phyloP scores from a whole-genome alignment of 148 eudicot genomes.

The Polygonum maritimum region DNA sequence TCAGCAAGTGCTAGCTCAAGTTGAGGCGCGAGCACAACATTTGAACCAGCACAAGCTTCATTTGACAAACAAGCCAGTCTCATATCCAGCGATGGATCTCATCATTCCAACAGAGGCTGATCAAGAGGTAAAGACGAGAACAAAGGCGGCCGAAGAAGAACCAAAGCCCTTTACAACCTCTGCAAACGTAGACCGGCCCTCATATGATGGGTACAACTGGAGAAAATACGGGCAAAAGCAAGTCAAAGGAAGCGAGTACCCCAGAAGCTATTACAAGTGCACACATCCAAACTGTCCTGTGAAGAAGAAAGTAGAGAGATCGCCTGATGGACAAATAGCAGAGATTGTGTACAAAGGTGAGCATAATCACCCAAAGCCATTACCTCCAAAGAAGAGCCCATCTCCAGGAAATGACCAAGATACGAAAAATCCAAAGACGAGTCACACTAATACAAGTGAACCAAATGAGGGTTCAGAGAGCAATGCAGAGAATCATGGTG shows the following conservation, averaged over 20 bases:
- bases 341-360: constrained; percentile 93
- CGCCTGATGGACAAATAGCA: constrained; percentile 62
- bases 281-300: constrained; percentile 71
- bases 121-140: background rate
- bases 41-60: constrained; percentile 2
- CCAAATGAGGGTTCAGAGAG: constrained; percentile 25
- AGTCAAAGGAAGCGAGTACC: constrained; percentile 90
- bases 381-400: constrained; percentile 30
- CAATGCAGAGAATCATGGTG: constrained; percentile 20
- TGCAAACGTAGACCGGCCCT: constrained; percentile 30
- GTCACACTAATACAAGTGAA: constrained; percentile 17
- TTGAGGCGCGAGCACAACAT: constrained; percentile 18
- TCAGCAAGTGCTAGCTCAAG: constrained; percentile 28
- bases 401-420: constrained; percentile 21
- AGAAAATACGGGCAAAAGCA: constrained; percentile 95
- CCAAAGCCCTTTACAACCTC: constrained; percentile 9
- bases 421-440: constrained; percentile 12
- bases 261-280: constrained; percentile 91
- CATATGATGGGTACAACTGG: constrained; percentile 86
- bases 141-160: background rate
- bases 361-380: constrained; percentile 75
- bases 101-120: background rate
- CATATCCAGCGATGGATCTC: background rate
- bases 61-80: background rate
- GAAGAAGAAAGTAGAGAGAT: constrained; percentile 76